Conservation (phyloP, 345 rosid genomes). For the Zanthoxylum bungeanum region DNA sequence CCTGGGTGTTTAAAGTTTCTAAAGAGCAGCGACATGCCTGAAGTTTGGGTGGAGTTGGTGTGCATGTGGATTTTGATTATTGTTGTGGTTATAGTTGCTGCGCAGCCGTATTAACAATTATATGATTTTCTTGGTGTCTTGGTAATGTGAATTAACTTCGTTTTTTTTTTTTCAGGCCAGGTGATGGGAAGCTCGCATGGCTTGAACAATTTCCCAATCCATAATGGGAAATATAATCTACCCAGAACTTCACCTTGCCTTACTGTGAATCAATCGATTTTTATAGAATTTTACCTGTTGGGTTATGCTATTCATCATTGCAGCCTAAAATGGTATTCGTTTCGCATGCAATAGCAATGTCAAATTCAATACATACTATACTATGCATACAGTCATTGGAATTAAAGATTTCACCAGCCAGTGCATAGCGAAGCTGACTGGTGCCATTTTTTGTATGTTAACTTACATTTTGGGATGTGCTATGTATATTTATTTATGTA, state of each 20-base stretch:
- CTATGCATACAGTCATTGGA: background rate
- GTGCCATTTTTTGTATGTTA: slow-evolving; percentile 1
- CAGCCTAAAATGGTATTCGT: background rate
- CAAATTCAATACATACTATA: background rate
- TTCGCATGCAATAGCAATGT: background rate
- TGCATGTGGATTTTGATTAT: background rate
- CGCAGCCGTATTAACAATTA: background rate
- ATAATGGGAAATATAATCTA: background rate
- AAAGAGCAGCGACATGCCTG: background rate
- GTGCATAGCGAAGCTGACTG: background rate
- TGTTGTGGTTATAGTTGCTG: background rate
- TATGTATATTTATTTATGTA: background rate
- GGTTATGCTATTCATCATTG: background rate
- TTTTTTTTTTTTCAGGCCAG: background rate
- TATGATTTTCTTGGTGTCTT: background rate
- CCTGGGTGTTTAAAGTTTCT: background rate
- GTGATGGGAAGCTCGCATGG: background rate
- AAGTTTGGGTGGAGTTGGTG: background rate
- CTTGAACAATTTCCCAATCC: background rate
- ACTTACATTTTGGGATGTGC: background rate
- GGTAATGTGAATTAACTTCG: background rate
- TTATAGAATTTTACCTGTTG: background rate
- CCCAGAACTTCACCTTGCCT: background rate
- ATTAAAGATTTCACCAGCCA: background rate
- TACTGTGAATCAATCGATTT: background rate